A percentile compares a stretch with the other conserved stretches of the same genome.
Evolutionary conservation across 768 basidiomycete species (phyloP).

Genomic region (Amanita phalloides): DNA sequence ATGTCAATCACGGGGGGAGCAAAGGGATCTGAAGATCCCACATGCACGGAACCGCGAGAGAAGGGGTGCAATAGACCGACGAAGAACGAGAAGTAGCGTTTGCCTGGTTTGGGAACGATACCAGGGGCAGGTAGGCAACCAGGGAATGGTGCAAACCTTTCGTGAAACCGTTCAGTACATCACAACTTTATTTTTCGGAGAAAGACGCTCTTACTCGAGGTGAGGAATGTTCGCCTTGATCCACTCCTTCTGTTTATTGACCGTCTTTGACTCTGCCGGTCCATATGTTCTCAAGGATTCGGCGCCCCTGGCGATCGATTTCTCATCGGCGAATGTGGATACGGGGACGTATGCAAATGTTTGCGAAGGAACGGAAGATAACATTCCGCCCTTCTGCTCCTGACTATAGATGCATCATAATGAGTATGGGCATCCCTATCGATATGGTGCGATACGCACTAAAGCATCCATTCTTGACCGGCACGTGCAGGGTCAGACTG

Average conservation of each 20-base stretch:
- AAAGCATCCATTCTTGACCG: constrained; percentile 3
- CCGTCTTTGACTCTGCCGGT: neutral
- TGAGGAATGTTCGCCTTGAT: constrained; percentile 8
- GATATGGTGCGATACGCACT: neutral
- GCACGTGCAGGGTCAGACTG: constrained; percentile 5
- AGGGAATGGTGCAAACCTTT: constrained; percentile 6
- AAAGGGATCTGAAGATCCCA: constrained; percentile 30
- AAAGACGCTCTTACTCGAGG: constrained; percentile 10
- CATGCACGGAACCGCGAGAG: constrained; percentile 31
- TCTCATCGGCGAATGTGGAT: neutral
- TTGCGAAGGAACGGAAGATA: constrained; percentile 5
- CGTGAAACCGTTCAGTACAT: neutral
- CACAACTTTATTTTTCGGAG: neutral
- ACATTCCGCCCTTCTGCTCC: constrained; percentile 8
- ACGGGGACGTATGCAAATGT: constrained; percentile 3
- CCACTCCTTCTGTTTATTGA: constrained; percentile 8
- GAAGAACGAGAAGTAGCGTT: constrained; percentile 13
- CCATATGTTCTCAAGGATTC: constrained; percentile 4
- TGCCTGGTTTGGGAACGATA: constrained; percentile 9
- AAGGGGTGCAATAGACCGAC: constrained; percentile 21
- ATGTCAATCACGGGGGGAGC: constrained; percentile 34
- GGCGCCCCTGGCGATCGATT: neutral
- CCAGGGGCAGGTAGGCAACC: constrained; percentile 4
- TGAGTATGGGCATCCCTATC: neutral
- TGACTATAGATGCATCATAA: neutral